A percentile compares a stretch with the other conserved stretches of the same genome.
These are phyloP conservation scores for Rhododendron henanense DNA, from an alignment of 148 eudicot species.

Conservation along the genomic window DNA sequence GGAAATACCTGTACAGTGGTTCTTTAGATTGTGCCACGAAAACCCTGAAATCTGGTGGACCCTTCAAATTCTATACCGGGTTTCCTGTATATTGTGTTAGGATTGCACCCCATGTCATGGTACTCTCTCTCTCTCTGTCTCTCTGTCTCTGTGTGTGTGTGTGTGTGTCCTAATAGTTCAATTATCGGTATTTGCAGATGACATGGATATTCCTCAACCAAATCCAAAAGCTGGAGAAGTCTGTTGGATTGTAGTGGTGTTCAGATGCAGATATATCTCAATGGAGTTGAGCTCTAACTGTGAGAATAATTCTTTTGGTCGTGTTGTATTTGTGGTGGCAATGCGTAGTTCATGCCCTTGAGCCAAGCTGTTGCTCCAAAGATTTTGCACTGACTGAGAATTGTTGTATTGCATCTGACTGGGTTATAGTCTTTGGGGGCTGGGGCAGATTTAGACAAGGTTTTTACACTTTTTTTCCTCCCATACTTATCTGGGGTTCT, in stretches of 20 bases:
- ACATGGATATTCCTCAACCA: constrained; percentile 94
- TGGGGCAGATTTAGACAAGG: not conserved
- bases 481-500: not conserved
- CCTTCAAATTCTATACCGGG: constrained; percentile 86
- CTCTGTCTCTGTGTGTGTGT: not conserved
- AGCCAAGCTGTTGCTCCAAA: not conserved
- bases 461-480: not conserved
- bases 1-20: constrained; percentile 77
- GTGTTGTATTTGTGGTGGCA: constrained; percentile 12
- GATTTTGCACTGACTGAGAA: not conserved
- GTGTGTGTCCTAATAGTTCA: not conserved
- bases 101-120: constrained; percentile 98
- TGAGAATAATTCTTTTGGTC: constrained; percentile 5
- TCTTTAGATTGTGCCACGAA: constrained; percentile 78
- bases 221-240: constrained; percentile 67
- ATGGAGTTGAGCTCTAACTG: not conserved
- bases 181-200: constrained; percentile 48
- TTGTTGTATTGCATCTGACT: no score
- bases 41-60: constrained; percentile 86
- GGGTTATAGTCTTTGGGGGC: not conserved
- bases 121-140: constrained; percentile 21
- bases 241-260: constrained; percentile 42
- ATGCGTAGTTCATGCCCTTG: not conserved
- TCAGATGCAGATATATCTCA: constrained; percentile 7
- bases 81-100: constrained; percentile 88